Evolutionary conservation across 805 yeast genomes (phyloP).

Genomic region (Osmozyma mogii): DNA sequence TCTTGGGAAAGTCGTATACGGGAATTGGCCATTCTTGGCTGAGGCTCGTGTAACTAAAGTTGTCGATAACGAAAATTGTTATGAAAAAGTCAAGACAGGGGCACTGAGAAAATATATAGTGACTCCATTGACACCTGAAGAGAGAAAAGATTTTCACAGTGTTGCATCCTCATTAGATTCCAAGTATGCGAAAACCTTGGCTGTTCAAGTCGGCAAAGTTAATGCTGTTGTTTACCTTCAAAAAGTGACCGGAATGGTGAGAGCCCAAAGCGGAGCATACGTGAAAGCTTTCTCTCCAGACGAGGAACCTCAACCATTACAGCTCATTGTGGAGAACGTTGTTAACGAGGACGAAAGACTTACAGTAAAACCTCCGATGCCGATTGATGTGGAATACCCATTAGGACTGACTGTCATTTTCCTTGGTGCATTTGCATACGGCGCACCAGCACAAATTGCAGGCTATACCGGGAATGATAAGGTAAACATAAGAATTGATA

Average conservation of each 20-base stretch:
- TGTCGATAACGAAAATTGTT: slow-evolving; percentile 45
- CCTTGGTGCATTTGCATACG: slow-evolving; percentile 82
- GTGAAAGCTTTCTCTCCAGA: slow-evolving; percentile 58
- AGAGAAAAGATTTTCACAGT: slow-evolving; percentile 37
- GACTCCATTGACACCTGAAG: slow-evolving; percentile 33
- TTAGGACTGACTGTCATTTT: slow-evolving; percentile 61
- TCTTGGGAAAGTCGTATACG: slow-evolving; percentile 56
- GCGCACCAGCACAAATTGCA: slow-evolving; percentile 62
- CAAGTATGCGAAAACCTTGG: slow-evolving; percentile 46
- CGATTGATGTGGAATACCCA: slow-evolving; percentile 81
- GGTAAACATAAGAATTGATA: slow-evolving; percentile 43
- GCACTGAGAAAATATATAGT: slow-evolving; percentile 18
- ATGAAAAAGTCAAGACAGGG: slow-evolving; percentile 30
- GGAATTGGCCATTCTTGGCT: slow-evolving; percentile 85
- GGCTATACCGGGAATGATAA: slow-evolving; percentile 41
- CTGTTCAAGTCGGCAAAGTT: slow-evolving; percentile 49
- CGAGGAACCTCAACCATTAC: slow-evolving; percentile 62
- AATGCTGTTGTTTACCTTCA: slow-evolving; percentile 61
- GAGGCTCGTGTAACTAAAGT: slow-evolving; percentile 69
- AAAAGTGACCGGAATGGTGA: slow-evolving; percentile 68
- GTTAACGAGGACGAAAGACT: slow-evolving; percentile 67
- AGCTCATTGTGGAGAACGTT: slow-evolving; percentile 70
- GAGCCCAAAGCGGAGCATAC: slow-evolving; percentile 64
- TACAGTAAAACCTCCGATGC: slow-evolving; percentile 62
- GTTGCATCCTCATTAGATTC: slow-evolving; percentile 32